Evolutionary conservation across 1,284 basidiomycete species (phyloP), one percentile per base, ranked within the genome.

Genomic region (Ustilago vetiveriae): DNA sequence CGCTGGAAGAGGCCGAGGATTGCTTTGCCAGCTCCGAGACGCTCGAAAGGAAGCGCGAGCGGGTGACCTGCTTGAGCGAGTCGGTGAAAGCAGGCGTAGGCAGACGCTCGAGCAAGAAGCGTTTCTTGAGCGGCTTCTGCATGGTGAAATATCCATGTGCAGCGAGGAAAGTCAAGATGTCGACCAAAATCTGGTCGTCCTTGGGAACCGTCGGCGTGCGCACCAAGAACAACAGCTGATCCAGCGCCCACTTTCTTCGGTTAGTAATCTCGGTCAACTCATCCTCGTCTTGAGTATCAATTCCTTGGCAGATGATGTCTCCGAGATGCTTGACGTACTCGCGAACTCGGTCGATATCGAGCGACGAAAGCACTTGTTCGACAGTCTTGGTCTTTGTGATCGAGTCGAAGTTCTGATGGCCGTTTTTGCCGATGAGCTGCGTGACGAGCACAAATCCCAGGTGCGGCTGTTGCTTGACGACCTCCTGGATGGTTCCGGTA

Each of bases 311-410:
- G 33, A 63, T 64, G 9, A 67, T 52, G 39, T 68, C 64, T 16
- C 51, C 32, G 16, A 97, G 84, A 82, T 90, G 89, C 35, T 85
- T 83, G 44, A 94, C 87, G 82, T 94, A 97, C 39, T 85, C 87
- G 67, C 87, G 86, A 58, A 96, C 91, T 9, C 92, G 92, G 2
- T 88, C 85, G 1, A 84, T 84, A 75, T 90, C 88, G 86, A 94
- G 88, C 24, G 88, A 88, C 3, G 88, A 86, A 50, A 98, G 85
- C 56, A 97, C 89, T 4, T 87, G 87, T 82, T 96, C 93, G 37
- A 98, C 88, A 1, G 92, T 96, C 84, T 94, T 96, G 23, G 93
- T 95, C 82, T 89, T 90, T 6, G 94, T 97, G 59, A 96, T 84
- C 77, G 87, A 90, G 83, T 98, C 94, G 74, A 98, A 97, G 82